phyloP scores from a whole-genome alignment of 768 basidiomycete genomes.

The Pisolithus microcarpus region DNA sequence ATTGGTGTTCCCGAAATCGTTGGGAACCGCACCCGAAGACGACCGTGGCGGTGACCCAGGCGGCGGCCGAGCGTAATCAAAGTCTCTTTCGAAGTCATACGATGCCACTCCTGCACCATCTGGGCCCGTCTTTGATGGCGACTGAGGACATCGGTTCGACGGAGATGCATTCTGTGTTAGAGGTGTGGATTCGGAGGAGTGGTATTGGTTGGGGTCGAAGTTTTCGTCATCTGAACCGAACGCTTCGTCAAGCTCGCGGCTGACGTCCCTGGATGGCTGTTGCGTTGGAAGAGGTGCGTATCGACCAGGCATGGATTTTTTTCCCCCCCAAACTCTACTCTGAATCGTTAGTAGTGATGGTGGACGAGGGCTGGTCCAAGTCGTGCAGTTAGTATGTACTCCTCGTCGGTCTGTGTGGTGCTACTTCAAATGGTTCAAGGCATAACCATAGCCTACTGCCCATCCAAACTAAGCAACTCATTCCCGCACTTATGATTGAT shows the following conservation, averaged over 20 bases:
- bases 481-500: too few species aligned
- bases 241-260: constrained; percentile 69
- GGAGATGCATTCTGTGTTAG: constrained; percentile 4
- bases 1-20: constrained; percentile 68
- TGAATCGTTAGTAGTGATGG: too few species aligned
- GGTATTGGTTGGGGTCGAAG: constrained; percentile 28
- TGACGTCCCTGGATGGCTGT: constrained; percentile 36
- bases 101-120: constrained; percentile 23
- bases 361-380: too few species aligned
- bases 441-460: too few species aligned
- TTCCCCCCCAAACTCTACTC: too few species aligned
- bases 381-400: too few species aligned
- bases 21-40: constrained; percentile 51
- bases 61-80: constrained; percentile 61
- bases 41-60: constrained; percentile 71
- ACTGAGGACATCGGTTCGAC: constrained; percentile 9
- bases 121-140: constrained; percentile 10
- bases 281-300: constrained; percentile 50
- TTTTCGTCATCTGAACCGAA: constrained; percentile 56
- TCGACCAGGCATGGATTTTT: constrained; percentile 35
- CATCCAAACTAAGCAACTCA: too few species aligned
- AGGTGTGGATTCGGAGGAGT: constrained; percentile 19
- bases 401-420: too few species aligned
- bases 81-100: constrained; percentile 80
- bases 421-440: too few species aligned